A percentile compares a stretch with the other conserved stretches of the same genome.
Conservation (phyloP, 495 filamentous ascomycete species). For the Podospora fimiseda region DNA sequence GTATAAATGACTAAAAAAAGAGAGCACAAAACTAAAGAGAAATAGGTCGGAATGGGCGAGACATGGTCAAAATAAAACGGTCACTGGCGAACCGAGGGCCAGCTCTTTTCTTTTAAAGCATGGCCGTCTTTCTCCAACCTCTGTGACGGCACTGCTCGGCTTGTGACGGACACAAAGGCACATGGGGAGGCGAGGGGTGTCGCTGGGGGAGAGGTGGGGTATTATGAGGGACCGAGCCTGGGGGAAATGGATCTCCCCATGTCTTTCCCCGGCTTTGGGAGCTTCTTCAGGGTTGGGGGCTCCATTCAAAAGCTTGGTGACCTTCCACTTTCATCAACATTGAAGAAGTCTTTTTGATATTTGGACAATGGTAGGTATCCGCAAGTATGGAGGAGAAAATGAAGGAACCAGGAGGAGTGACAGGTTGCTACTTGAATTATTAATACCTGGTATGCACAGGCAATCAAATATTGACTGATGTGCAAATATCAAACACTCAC, state of each 20-base stretch:
- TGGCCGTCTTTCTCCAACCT: background rate
- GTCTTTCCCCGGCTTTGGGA: no score
- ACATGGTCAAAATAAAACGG: background rate
- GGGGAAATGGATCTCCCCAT: conserved; percentile 6
- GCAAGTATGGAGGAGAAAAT: no score
- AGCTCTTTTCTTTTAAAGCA: conserved; percentile 10
- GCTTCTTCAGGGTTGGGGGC: no score
- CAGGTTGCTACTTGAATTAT: no score
- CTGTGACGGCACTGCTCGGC: conserved; percentile 28
- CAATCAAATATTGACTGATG: no score
- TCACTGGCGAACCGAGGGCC: conserved; percentile 11
- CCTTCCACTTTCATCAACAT: background rate
- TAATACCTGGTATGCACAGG: no score
- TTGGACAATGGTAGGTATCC: no score
- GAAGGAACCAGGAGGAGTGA: no score
- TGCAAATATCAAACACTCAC: no score
- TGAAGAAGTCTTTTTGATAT: no score
- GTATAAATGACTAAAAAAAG: background rate
- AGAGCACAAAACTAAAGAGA: background rate
- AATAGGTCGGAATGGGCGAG: background rate
- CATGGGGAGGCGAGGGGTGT: conserved; percentile 3
- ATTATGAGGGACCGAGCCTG: background rate
- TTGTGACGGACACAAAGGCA: conserved; percentile 25
- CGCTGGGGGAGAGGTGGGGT: conserved; percentile 16
- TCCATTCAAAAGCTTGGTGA: conserved; percentile 6